Base-by-base conservation (phyloP, 2,329 filamentous ascomycete genomes). In the Plenodomus lindquistii region DNA sequence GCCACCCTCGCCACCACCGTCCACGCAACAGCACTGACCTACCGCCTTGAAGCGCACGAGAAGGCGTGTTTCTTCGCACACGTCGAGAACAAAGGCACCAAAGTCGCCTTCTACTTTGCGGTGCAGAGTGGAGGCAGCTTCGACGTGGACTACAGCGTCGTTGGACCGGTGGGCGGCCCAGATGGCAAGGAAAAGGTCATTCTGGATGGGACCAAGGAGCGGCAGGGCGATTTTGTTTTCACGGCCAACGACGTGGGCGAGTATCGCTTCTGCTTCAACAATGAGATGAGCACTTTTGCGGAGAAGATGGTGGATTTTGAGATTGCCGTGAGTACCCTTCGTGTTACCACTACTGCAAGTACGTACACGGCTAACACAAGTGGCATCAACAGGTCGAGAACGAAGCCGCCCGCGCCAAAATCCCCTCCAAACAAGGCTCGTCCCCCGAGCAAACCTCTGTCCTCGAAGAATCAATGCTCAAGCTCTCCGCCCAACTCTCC, bases 231-330 rank as follows among this genome's bases (percentile, higher is more conserved):
- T 75, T 97, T 96, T 69, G 94, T 99, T 55, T 99, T 99, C 75
- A 96, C 92, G 0, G 94, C 92, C 38, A 90, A 91, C 66, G 85
- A 91, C 43, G 69, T 82, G 6, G 94, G 94, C 59, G 93, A 97
- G 68, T 97, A 97, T 78, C 85, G 86, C 44, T 97, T 99, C 79
- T 99, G 94, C 82, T 99, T 99, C 80, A 89, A 92, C 77, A 99
- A 99, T 70, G 88, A 94, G 71, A 96, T 99, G 89, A 96, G 89
- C 69, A 97, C 93, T 0, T 97, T 96, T 71, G 87, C 92, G 43
- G 94, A 99, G 77, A 99, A 99, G 79, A 86, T 91, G 72, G 92
- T 99, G 57, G 94, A 99, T 74, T 97, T 99, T 69, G 94, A 99
- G 77, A 96, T 99, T 70, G 84, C 92, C 54, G 93, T 94, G 79